Conservation (phyloP, 73 alveolate species). For the Durusdinium trenchii region DNA sequence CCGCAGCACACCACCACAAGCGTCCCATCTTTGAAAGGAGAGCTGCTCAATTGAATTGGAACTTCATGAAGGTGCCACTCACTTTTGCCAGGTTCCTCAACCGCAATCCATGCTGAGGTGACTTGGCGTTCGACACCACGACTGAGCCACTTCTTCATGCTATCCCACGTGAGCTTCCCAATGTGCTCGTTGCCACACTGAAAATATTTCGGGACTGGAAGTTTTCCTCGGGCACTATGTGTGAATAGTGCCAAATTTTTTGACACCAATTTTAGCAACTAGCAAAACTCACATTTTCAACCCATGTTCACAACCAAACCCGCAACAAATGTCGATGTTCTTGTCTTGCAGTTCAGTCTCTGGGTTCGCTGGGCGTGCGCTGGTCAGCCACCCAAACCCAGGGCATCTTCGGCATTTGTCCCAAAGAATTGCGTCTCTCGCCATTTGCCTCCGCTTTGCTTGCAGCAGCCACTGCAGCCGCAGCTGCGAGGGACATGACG, state of each 20-base stretch:
- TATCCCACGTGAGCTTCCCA: slow-evolving; percentile 82
- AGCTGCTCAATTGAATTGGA: slow-evolving; percentile 34
- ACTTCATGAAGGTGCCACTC: slow-evolving; percentile 67
- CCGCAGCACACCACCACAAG: slow-evolving; percentile 88
- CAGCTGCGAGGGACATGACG: not conserved
- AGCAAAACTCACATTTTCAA: not conserved
- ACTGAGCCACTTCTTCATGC: slow-evolving; percentile 72
- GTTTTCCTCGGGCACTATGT: slow-evolving; percentile 19
- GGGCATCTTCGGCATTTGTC: slow-evolving; percentile 93
- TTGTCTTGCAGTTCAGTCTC: not conserved
- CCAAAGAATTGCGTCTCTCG: not conserved
- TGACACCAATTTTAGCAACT: too few species aligned
- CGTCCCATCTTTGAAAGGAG: slow-evolving; percentile 86
- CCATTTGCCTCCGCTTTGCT: not conserved
- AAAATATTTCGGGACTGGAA: slow-evolving; percentile 84
- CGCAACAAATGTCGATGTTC: not conserved
- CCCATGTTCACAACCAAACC: not conserved
- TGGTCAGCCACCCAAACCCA: slow-evolving; percentile 87
- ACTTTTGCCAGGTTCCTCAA: slow-evolving; percentile 48
- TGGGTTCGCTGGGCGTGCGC: slow-evolving; percentile 30
- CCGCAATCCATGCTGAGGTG: slow-evolving; percentile 84
- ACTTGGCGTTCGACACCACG: slow-evolving; percentile 68
- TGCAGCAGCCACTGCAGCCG: slow-evolving; percentile 42
- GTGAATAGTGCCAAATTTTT: not conserved
- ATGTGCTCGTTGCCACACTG: slow-evolving; percentile 81